These are phyloP conservation scores for Trapa bicornis DNA, from an alignment of 345 rosid genomes.

Conservation along the genomic window DNA sequence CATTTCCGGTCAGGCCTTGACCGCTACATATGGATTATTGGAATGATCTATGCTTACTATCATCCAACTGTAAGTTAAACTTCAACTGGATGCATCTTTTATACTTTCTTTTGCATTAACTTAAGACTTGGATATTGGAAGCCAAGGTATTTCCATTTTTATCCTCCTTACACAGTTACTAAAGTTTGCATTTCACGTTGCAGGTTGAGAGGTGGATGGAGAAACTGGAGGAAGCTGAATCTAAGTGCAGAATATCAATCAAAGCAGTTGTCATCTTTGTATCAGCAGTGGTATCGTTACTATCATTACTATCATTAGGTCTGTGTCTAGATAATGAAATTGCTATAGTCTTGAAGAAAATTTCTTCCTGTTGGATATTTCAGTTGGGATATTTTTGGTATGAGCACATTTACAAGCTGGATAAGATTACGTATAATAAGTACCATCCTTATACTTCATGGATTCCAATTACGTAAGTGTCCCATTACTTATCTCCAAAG, in stretches of 20 bases:
- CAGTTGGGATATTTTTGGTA: conserved; percentile 81
- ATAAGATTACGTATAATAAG: conserved; percentile 84
- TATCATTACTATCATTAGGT: not conserved
- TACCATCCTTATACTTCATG: conserved; percentile 98
- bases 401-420: conserved; percentile 85
- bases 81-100: not conserved
- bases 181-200: conserved; percentile 9
- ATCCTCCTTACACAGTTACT: conserved; percentile 8
- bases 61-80: conserved; percentile 81
- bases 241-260: conserved; percentile 46
- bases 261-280: conserved; percentile 46
- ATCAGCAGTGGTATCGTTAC: conserved; percentile 39
- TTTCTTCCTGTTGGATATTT: conserved; percentile 12
- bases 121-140: not conserved
- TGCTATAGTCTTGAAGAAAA: not conserved
- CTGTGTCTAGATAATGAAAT: conserved; percentile 5
- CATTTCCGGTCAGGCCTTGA: conserved; percentile 99
- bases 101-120: not conserved
- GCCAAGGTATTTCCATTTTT: conserved; percentile 7
- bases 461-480: conserved; percentile 91
- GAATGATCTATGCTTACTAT: conserved; percentile 96
- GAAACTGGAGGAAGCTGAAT: conserved; percentile 83
- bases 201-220: conserved; percentile 99
- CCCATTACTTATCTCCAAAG: conserved; percentile 7
- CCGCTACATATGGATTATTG: conserved; percentile 96